Evolutionary conservation across 164 flowering plant genomes (phyloP).

Genomic region (Aristolochia contorta): DNA sequence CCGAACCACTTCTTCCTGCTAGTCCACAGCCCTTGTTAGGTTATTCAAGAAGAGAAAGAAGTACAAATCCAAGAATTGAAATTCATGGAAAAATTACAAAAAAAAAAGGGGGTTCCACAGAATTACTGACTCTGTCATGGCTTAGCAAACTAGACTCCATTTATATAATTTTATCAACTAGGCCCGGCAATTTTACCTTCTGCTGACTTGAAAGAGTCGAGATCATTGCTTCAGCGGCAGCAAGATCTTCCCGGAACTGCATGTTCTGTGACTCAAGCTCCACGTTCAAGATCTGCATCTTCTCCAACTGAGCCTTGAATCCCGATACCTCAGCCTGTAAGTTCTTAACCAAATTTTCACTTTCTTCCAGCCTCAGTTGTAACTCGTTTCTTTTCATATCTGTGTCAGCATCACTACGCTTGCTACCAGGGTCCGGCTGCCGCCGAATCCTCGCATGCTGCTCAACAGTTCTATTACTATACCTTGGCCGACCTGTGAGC

Average conservation of each 20-base stretch:
- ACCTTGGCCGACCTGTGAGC: constrained; percentile 15
- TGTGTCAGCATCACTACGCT: constrained; percentile 20
- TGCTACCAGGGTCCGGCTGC: constrained; percentile 6
- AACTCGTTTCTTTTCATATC: constrained; percentile 25
- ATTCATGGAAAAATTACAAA: not conserved
- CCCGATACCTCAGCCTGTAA: constrained; percentile 34
- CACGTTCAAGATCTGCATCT: constrained; percentile 31
- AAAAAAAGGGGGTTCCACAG: not conserved
- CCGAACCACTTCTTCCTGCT: too few relatives aligned
- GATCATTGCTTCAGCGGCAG: constrained; percentile 37
- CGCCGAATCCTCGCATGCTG: constrained; percentile 30
- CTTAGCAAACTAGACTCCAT: not conserved
- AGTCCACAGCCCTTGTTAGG: too few relatives aligned
- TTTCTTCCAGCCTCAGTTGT: constrained; percentile 26
- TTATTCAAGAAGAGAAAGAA: not conserved
- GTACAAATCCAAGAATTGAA: not conserved
- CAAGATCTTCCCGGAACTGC: constrained; percentile 33
- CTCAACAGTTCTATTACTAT: constrained; percentile 17
- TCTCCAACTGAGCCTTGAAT: constrained; percentile 36
- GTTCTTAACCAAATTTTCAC: constrained; percentile 32
- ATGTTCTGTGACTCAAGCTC: constrained; percentile 40
- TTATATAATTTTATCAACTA: not conserved
- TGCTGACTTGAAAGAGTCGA: constrained; percentile 18
- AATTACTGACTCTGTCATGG: not conserved
- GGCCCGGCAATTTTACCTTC: constrained; percentile 23